phyloP scores from a whole-genome alignment of 257 asterid genomes.

The Cynanchum wilfordii region DNA sequence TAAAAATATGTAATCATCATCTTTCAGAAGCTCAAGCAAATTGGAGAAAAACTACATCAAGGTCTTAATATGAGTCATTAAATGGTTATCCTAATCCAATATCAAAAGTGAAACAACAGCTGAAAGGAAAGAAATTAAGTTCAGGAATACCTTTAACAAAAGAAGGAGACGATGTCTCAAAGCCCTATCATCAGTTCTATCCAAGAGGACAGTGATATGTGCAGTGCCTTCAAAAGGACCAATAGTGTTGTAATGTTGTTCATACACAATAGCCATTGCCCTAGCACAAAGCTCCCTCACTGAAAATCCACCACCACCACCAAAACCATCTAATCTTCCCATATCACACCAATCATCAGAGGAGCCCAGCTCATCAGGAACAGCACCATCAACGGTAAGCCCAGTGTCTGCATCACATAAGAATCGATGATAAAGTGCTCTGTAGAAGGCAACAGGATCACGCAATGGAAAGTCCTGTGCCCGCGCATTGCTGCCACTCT shows the following conservation, averaged over 20 bases:
- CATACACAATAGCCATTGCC: conserved; percentile 98
- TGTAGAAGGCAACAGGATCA: conserved; percentile 89
- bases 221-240: conserved; percentile 98
- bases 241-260: conserved; percentile 68
- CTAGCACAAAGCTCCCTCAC: conserved; percentile 99
- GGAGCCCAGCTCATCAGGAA: conserved; percentile 97
- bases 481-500: conserved; percentile 74
- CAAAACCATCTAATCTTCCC: conserved; percentile 98
- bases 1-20: neutral
- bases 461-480: conserved; percentile 96
- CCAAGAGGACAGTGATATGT: conserved; percentile 90
- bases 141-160: conserved; percentile 67
- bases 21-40: neutral
- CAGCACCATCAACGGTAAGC: conserved; percentile 89
- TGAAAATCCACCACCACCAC: conserved; percentile 98
- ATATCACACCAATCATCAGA: conserved; percentile 99
- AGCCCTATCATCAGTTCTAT: conserved; percentile 97
- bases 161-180: conserved; percentile 97
- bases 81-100: neutral
- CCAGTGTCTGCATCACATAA: conserved; percentile 98
- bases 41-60: neutral
- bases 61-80: conserved; percentile 3
- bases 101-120: neutral
- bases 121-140: neutral
- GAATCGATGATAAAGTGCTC: conserved; percentile 96